Evolutionary conservation across 2,329 filamentous ascomycete species (phyloP).

Genomic region (Ophiostoma populinum): DNA sequence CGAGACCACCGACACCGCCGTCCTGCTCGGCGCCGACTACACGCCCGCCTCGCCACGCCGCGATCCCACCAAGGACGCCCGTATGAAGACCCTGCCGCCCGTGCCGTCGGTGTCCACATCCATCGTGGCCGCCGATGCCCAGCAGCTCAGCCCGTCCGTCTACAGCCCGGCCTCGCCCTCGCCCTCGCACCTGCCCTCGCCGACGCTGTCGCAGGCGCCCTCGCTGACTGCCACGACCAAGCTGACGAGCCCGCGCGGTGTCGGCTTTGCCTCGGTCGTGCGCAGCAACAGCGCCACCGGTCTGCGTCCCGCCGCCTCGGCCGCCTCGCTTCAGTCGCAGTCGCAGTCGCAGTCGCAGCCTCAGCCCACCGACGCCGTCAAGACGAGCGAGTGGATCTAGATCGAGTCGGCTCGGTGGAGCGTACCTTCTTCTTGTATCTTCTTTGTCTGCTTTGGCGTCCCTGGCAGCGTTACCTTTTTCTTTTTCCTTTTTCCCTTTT

Average conservation of each 20-base stretch:
- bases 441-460: neutral
- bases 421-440: neutral
- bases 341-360: no score
- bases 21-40: slow-evolving; percentile 5
- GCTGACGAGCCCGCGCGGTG: slow-evolving; percentile 24
- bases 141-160: slow-evolving; percentile 33
- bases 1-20: neutral
- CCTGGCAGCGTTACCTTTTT: neutral
- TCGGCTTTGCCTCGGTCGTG: slow-evolving; percentile 22
- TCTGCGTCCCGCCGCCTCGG: neutral
- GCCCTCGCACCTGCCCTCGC: no score
- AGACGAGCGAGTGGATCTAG: no score
- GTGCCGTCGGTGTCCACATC: no score
- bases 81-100: slow-evolving; percentile 22
- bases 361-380: no score
- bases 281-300: slow-evolving; percentile 11
- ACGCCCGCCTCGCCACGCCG: slow-evolving; percentile 13
- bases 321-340: no score
- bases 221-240: no score
- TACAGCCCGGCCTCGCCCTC: no score
- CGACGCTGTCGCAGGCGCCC: no score
- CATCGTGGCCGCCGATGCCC: slow-evolving; percentile 13
- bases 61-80: slow-evolving; percentile 17
- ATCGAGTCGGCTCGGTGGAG: no score
- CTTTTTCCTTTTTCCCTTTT: neutral